Conservation (phyloP, 306 rosid genomes). For the Ceratonia siliqua region DNA sequence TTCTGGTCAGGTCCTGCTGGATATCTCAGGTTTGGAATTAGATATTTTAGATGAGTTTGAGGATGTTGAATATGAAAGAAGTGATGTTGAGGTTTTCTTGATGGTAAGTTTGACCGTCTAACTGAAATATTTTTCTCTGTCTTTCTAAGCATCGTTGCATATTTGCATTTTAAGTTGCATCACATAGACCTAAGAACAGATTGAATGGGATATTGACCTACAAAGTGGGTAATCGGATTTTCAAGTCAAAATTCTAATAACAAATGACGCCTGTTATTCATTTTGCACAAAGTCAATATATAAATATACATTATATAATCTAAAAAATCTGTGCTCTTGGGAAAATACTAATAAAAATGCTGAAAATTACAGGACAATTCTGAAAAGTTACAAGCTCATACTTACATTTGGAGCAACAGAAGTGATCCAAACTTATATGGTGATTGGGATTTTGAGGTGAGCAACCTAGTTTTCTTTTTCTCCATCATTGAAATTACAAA, state of each 20-base stretch:
- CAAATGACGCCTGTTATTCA: background rate
- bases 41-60: slow-evolving; percentile 71
- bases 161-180: background rate
- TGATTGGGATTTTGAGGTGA: slow-evolving; percentile 92
- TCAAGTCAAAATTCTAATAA: background rate
- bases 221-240: background rate
- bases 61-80: slow-evolving; percentile 79
- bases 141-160: background rate
- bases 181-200: background rate
- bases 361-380: slow-evolving; percentile 57
- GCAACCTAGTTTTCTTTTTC: slow-evolving; percentile 9
- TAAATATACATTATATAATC: background rate
- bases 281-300: background rate
- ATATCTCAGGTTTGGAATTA: slow-evolving; percentile 64
- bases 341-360: background rate
- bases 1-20: slow-evolving; percentile 67
- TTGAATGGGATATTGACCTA: background rate
- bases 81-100: slow-evolving; percentile 55
- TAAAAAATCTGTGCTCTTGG: background rate
- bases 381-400: slow-evolving; percentile 44
- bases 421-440: slow-evolving; percentile 77
- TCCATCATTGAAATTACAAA: background rate
- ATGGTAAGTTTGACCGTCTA: slow-evolving; percentile 38
- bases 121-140: background rate
- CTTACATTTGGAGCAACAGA: slow-evolving; percentile 77